Evolutionary conservation across 768 basidiomycete genomes (phyloP).

Genomic region (Leccinum imitatum): DNA sequence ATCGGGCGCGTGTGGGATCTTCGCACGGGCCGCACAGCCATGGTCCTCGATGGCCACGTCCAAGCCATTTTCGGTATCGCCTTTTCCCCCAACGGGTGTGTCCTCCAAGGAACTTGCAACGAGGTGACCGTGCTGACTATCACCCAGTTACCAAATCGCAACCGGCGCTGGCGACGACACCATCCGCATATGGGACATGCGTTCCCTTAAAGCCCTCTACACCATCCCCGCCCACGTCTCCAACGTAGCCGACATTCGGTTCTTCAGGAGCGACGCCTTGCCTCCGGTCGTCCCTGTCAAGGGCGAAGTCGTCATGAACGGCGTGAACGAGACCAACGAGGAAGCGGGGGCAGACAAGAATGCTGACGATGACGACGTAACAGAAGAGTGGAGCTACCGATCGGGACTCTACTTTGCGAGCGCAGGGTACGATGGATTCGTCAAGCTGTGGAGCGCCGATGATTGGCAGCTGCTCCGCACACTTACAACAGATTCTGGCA

Average conservation of each 20-base stretch:
- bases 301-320: slow-evolving; percentile 54
- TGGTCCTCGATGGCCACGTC: slow-evolving; percentile 97
- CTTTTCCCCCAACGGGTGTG: slow-evolving; percentile 95
- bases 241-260: slow-evolving; percentile 92
- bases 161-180: slow-evolving; percentile 98
- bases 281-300: slow-evolving; percentile 42
- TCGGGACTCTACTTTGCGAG: slow-evolving; percentile 92
- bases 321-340: slow-evolving; percentile 33
- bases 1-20: slow-evolving; percentile 98
- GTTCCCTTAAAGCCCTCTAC: slow-evolving; percentile 87
- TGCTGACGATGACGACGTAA: slow-evolving; percentile 23
- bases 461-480: slow-evolving; percentile 94
- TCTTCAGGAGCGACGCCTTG: slow-evolving; percentile 72
- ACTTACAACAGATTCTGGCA: slow-evolving; percentile 92
- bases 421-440: slow-evolving; percentile 90
- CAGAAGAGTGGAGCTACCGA: slow-evolving; percentile 75
- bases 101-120: slow-evolving; percentile 7
- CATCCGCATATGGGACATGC: slow-evolving; percentile 98
- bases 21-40: slow-evolving; percentile 91
- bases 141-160: slow-evolving; percentile 87
- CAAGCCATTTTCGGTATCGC: slow-evolving; percentile 87
- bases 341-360: slow-evolving; percentile 31
- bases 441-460: slow-evolving; percentile 96
- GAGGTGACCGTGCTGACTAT: slow-evolving; percentile 11
- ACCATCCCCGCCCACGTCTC: slow-evolving; percentile 96